Base-by-base conservation (phyloP, 495 filamentous ascomycete genomes). In the Talaromyces proteolyticus region DNA sequence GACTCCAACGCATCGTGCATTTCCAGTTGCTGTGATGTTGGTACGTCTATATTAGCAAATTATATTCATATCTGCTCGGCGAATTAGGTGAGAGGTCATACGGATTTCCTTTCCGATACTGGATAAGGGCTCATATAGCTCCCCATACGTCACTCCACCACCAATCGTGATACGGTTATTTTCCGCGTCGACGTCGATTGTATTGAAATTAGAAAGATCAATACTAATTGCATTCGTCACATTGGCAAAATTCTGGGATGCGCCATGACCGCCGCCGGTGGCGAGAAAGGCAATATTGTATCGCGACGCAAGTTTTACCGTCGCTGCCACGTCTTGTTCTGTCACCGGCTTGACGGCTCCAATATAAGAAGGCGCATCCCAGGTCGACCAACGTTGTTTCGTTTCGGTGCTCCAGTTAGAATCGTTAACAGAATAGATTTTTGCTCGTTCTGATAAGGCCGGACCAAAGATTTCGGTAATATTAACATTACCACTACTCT, bases 251-350 rank as follows among this genome's bases (percentile, higher is more conserved):
- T 54, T 56, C 0, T 53, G 57, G 3, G 53, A 47, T 25, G 57
- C 59, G 4, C 60, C 61, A 19, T 70, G 69, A 11, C 69, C 62
- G 4, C 61, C 64, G 1, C 57, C 58, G 0, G 57, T 63, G n/a
- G 63, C 62, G 2, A 72, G 54, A 51, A 70, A 70, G 0, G 60
- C 58, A n/a, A 72, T 54, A 1, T 61, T 51, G 14, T 58, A 19
- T 23, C 11, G 11, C n/a, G 37, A 17, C 37, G 64, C 59, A 16
- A 51, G 12, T 37, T 47, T 37, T 46, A 66, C 63, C 50, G 63
- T 58, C 22, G 57, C 48, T 39, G 61, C 55, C 3, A 66, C 47
- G 44, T 69, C 65, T 1, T 24, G 20, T 29, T 59, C 58, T 8
- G 48, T 56, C 11, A 47, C 54, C 1, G 60, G 63, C 42, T 63